Base-by-base conservation (phyloP, 2,329 filamentous ascomycete genomes). In the Cordyceps cateniannulata region DNA sequence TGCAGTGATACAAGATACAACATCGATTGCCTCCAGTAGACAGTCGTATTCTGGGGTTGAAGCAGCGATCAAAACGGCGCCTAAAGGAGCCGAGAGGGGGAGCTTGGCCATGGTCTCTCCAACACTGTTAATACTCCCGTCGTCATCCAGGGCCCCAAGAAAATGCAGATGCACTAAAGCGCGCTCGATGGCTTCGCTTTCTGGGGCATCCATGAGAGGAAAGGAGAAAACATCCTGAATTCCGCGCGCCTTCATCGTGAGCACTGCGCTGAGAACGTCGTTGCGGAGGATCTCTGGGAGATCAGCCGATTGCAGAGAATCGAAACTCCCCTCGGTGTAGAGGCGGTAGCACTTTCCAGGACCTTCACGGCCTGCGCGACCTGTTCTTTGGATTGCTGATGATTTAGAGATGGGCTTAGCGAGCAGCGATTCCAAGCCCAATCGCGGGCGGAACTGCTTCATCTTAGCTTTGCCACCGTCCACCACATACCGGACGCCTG, bases 381-480 rank as follows among this genome's bases (percentile, higher is more conserved):
- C 95, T 57, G 91, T 86, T 61, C 95, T 83, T 72, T 99, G 95
- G 52, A 96, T 90, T 0, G 95, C 93, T 1, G 95, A 96, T 0
- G 93, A 96, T 69, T 91, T 91, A 0, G 93, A 97, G 35, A 99
- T 95, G 0, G 92, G 87, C 65, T 96, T 96, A 2, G 91, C 87
- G 0, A 98, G 81, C 1, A 99, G 82, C 0, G 93, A 96, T 67
- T 98, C 93, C 69, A 99, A 86, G 5, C 92, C 93, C 0, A 98
- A 81, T 0, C 87, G 83, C 18, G 89, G 85, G 16, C 93, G 88
- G 71, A 92, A 99, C 65, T 96, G 89, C 75, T 97, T 97, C 65
- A 96, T 84, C 71, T 99, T 99, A 9, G 90, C 90, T 69, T 97
- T 97, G 50, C 95, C 95, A 60, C 90, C 90, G 70, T 99, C 95